phyloP scores from a whole-genome alignment of 225 moss, liverwort and hornwort genomes.

The Bryum argenteum region DNA sequence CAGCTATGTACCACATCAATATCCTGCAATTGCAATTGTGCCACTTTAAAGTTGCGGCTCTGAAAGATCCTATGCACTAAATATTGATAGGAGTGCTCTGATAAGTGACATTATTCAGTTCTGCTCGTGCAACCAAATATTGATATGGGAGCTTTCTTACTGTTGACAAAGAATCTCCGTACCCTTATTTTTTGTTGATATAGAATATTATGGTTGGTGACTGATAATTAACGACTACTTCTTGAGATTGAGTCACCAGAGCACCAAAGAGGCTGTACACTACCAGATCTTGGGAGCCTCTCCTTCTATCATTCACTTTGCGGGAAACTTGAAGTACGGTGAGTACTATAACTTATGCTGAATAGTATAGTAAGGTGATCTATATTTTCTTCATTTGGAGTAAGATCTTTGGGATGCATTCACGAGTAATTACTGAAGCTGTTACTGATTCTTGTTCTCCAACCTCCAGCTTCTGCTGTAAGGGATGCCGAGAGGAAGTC shows the following conservation, averaged over 20 bases:
- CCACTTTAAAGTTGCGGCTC: background rate
- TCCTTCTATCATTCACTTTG: constrained; percentile 72
- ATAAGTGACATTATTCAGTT: background rate
- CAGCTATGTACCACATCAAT: constrained; percentile 4
- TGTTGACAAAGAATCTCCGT: constrained; percentile 10
- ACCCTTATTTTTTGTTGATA: background rate
- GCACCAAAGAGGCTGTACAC: constrained; percentile 82
- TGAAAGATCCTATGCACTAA: constrained; percentile 23
- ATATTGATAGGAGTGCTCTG: too few relatives aligned
- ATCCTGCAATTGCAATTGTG: background rate
- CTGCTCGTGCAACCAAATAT: too few relatives aligned
- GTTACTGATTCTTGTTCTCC: constrained; percentile 14
- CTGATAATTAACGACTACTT: background rate
- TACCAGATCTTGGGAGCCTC: constrained; percentile 87
- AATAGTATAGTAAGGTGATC: too few relatives aligned
- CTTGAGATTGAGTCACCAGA: constrained; percentile 53
- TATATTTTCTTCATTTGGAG: too few relatives aligned
- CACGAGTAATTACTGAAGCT: too few relatives aligned
- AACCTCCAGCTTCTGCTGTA: constrained; percentile 64
- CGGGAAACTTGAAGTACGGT: constrained; percentile 95
- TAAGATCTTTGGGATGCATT: background rate
- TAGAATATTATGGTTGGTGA: constrained; percentile 5
- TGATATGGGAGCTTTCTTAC: constrained; percentile 2
- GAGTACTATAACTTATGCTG: constrained; percentile 25
- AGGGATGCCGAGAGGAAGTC: constrained; percentile 46